These are phyloP conservation scores for Hanseniaspora occidentalis DNA, from an alignment of 805 yeast genomes.

Conservation along the genomic window DNA sequence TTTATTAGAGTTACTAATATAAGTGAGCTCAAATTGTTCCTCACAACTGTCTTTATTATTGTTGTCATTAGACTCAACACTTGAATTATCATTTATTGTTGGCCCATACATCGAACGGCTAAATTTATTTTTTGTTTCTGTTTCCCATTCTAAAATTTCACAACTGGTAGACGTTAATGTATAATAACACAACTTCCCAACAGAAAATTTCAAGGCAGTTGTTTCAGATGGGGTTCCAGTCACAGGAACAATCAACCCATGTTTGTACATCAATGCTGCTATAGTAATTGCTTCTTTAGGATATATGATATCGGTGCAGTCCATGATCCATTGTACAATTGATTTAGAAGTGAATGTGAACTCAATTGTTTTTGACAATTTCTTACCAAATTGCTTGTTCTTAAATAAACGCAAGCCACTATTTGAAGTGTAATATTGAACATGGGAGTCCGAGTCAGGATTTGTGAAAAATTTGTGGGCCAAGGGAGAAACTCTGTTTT, in stretches of 20 bases:
- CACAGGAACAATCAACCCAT: constrained; percentile 36
- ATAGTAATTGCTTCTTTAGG: constrained; percentile 40
- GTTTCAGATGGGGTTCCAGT: constrained; percentile 25
- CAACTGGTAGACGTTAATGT: constrained; percentile 32
- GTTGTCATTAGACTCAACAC: constrained; percentile 6
- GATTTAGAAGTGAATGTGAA: constrained; percentile 64
- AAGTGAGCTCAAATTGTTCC: neutral
- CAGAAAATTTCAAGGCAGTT: constrained; percentile 17
- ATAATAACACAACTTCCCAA: constrained; percentile 31
- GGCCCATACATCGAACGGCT: constrained; percentile 11
- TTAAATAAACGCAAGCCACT: constrained; percentile 52
- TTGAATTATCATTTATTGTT: constrained; percentile 7
- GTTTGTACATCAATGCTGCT: constrained; percentile 36
- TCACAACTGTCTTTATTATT: constrained; percentile 4
- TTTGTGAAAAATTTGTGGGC: constrained; percentile 70
- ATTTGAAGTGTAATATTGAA: constrained; percentile 62
- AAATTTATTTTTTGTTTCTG: constrained; percentile 3
- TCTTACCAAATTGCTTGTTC: constrained; percentile 24
- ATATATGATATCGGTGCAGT: constrained; percentile 64
- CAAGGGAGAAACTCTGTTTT: constrained; percentile 42
- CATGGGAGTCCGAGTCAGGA: constrained; percentile 74
- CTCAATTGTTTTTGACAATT: constrained; percentile 16
- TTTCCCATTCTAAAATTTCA: constrained; percentile 27
- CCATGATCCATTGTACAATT: constrained; percentile 77
- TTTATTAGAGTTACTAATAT: neutral